phyloP scores from a whole-genome alignment of 176 grass and related monocot genomes.

The Carex scoparia region DNA sequence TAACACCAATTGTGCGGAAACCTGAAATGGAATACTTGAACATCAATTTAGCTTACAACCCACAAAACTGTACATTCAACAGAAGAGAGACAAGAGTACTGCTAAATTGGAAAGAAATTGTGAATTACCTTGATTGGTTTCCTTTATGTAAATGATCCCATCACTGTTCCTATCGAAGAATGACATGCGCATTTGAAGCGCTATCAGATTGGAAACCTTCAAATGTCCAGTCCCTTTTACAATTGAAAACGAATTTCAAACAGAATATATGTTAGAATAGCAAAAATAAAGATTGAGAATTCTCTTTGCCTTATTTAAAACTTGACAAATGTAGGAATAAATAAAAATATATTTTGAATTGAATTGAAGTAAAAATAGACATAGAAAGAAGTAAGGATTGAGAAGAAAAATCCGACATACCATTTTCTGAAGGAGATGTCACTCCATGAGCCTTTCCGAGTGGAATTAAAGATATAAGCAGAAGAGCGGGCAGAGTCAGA shows the following conservation, averaged over 20 bases:
- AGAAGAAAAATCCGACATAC: background rate
- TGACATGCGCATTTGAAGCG: constrained; percentile 48
- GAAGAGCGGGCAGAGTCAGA: too few species aligned
- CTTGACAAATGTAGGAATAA: too few species aligned
- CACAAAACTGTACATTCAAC: background rate
- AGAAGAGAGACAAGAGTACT: background rate
- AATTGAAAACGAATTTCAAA: background rate
- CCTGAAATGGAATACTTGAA: constrained; percentile 22
- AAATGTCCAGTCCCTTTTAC: background rate
- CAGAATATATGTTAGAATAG: background rate
- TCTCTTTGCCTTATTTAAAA: background rate
- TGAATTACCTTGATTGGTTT: constrained; percentile 45
- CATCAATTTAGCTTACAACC: background rate
- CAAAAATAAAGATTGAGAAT: background rate
- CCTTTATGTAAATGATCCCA: constrained; percentile 39
- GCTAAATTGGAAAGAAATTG: background rate
- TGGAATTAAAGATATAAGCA: background rate
- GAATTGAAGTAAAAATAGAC: background rate
- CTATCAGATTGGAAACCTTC: constrained; percentile 8
- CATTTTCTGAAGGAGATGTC: background rate
- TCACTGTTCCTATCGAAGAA: constrained; percentile 61
- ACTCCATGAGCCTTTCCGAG: background rate
- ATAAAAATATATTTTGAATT: background rate
- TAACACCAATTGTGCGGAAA: constrained; percentile 39
- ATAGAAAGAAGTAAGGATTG: background rate